phyloP scores from a whole-genome alignment of 2,329 filamentous ascomycete genomes.

The Scedosporium aurantiacum region DNA sequence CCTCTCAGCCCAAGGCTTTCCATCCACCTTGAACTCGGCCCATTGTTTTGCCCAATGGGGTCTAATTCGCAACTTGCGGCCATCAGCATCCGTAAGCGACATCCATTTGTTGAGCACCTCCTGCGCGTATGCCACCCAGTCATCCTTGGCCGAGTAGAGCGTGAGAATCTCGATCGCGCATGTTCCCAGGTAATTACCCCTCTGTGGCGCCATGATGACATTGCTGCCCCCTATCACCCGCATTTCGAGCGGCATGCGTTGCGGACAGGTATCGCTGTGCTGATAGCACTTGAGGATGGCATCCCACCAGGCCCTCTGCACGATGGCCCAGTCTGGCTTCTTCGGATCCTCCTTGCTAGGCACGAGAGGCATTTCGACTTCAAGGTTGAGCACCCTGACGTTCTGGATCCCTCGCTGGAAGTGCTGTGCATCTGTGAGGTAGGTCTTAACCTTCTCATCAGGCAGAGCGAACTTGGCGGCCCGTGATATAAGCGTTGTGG shows the following conservation, averaged over 20 bases:
- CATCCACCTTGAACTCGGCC: slow-evolving; percentile 21
- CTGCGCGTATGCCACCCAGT: slow-evolving; percentile 30
- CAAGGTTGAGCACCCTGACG: slow-evolving; percentile 31
- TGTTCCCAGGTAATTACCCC: slow-evolving; percentile 28
- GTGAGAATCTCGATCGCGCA: slow-evolving; percentile 31
- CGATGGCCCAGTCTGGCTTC: slow-evolving; percentile 28
- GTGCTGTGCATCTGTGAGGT: slow-evolving; percentile 29
- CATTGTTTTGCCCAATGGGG: slow-evolving; percentile 38
- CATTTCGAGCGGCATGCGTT: slow-evolving; percentile 32
- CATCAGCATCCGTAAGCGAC: slow-evolving; percentile 21
- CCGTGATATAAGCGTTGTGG: slow-evolving; percentile 21
- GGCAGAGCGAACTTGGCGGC: slow-evolving; percentile 21
- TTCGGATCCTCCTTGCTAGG: slow-evolving; percentile 17
- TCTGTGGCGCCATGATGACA: slow-evolving; percentile 32
- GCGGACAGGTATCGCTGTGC: slow-evolving; percentile 21
- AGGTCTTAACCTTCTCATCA: slow-evolving; percentile 7
- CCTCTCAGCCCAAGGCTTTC: slow-evolving; percentile 18
- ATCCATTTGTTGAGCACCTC: slow-evolving; percentile 30
- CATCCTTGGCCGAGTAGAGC: slow-evolving; percentile 24
- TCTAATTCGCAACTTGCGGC: slow-evolving; percentile 21
- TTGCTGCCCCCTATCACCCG: slow-evolving; percentile 30
- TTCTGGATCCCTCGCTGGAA: slow-evolving; percentile 36
- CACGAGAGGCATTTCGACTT: slow-evolving; percentile 32
- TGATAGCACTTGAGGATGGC: slow-evolving; percentile 32
- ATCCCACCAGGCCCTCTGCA: slow-evolving; percentile 39